Evolutionary conservation across 1,284 basidiomycete species (phyloP).

Genomic region (Malassezia cuniculi): DNA sequence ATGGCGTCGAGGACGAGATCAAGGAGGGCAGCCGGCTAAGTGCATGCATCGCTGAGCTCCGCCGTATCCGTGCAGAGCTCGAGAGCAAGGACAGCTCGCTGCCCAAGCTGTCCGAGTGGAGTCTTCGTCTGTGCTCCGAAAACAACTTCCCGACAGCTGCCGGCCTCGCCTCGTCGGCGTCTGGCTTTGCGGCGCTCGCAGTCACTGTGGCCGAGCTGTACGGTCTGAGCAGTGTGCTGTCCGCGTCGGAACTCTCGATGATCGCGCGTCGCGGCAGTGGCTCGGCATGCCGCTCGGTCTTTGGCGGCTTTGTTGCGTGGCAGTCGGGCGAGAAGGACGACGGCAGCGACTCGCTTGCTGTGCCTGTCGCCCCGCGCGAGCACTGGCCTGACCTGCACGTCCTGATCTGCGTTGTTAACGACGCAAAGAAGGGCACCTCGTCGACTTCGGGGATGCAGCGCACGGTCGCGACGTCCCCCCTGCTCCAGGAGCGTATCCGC

Average conservation of each 20-base stretch:
- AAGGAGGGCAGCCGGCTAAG: constrained; percentile 64
- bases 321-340: constrained; percentile 59
- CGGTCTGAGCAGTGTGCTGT: constrained; percentile 54
- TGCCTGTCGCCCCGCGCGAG: constrained; percentile 58
- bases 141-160: constrained; percentile 99
- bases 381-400: constrained; percentile 76
- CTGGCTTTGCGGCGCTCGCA: constrained; percentile 88
- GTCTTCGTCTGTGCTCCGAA: constrained; percentile 64
- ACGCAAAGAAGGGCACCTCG: constrained; percentile 90
- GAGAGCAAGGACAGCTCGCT: constrained; percentile 50
- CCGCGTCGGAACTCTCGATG: constrained; percentile 62
- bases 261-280: constrained; percentile 95
- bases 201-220: constrained; percentile 79
- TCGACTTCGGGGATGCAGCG: constrained; percentile 94
- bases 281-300: constrained; percentile 90
- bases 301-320: constrained; percentile 96
- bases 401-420: constrained; percentile 89
- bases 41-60: constrained; percentile 81
- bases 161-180: constrained; percentile 89
- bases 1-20: constrained; percentile 79
- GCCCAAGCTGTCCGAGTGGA: constrained; percentile 38
- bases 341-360: constrained; percentile 75
- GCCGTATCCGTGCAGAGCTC: constrained; percentile 58
- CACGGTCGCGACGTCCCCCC: constrained; percentile 77
- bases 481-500: constrained; percentile 78